Percentiles rank a stretch among this genome's conserved stretches.
These are phyloP conservation scores for Linum tenue DNA, from an alignment of 345 rosid species.

Conservation along the genomic window DNA sequence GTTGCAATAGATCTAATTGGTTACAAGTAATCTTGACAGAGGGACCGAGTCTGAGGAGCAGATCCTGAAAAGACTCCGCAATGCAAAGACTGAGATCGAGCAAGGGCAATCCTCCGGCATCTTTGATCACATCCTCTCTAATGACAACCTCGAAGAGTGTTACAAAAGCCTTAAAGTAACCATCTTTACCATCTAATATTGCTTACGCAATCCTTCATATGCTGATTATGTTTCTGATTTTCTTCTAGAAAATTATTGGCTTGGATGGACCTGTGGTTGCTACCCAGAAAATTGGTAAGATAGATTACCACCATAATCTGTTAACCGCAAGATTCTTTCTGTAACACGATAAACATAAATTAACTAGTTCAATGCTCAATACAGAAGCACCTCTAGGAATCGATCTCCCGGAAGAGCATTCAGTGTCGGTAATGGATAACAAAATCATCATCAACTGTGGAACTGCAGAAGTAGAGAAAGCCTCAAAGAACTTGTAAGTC, in stretches of 20 bases:
- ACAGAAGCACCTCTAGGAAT: conserved; percentile 42
- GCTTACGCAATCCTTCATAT: not conserved
- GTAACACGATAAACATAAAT: not conserved
- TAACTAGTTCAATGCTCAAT: conserved; percentile 20
- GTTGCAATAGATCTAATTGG: conserved; percentile 1
- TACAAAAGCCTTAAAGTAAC: conserved; percentile 72
- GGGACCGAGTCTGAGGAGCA: conserved; percentile 90
- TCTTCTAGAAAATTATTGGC: conserved; percentile 46
- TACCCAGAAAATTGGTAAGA: conserved; percentile 46
- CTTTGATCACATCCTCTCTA: conserved; percentile 54
- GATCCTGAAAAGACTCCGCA: conserved; percentile 60
- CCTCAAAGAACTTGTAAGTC: conserved; percentile 49
- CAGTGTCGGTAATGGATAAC: conserved; percentile 32
- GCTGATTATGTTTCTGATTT: conserved; percentile 12
- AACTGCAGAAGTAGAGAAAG: conserved; percentile 28
- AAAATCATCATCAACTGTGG: conserved; percentile 40
- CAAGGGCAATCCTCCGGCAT: conserved; percentile 62
- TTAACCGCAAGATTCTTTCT: too few relatives aligned
- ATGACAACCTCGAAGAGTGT: conserved; percentile 76
- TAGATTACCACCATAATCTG: not conserved
- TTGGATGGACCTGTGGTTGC: conserved; percentile 30
- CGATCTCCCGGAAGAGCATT: conserved; percentile 43
- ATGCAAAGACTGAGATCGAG: conserved; percentile 68
- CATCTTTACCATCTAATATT: not conserved
- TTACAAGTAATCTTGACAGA: conserved; percentile 30